Percentiles rank a stretch among this genome's conserved stretches.
phyloP scores from a whole-genome alignment of 192 early-diverging fungal species.

The Rhizophlyctis rosea region DNA sequence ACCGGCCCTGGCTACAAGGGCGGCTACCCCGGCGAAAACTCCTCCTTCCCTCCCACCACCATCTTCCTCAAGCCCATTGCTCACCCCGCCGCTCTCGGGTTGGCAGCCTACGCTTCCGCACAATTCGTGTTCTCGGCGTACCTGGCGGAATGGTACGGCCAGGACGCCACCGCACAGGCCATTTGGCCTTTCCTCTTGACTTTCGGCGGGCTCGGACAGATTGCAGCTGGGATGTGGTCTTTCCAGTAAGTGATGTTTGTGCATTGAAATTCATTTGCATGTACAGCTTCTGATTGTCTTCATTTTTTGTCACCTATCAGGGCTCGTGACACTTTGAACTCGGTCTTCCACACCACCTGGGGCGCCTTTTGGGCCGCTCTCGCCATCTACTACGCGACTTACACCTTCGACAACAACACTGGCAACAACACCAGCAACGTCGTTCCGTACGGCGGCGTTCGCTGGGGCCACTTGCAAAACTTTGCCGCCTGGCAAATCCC shows the following conservation, averaged over 20 bases:
- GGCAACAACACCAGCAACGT: neutral
- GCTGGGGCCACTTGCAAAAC: neutral
- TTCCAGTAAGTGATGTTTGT: conserved; percentile 22
- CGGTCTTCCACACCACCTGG: neutral
- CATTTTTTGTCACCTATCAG: neutral
- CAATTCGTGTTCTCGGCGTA: conserved; percentile 18
- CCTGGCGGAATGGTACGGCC: conserved; percentile 27
- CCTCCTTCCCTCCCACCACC: neutral
- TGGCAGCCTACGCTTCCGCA: conserved; percentile 19
- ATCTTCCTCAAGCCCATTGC: conserved; percentile 22
- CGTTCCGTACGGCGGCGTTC: neutral
- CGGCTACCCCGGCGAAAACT: too few species aligned
- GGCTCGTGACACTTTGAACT: neutral
- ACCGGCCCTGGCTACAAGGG: too few species aligned
- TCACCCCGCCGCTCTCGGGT: conserved; percentile 17
- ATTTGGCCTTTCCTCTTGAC: conserved; percentile 31
- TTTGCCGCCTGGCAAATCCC: neutral
- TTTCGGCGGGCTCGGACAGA: conserved; percentile 27
- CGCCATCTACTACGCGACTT: neutral
- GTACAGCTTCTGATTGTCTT: neutral
- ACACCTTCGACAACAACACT: too few species aligned
- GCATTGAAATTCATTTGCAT: neutral
- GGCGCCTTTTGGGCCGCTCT: neutral
- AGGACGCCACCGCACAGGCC: conserved; percentile 4
- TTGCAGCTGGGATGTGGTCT: conserved; percentile 26